Evolutionary conservation across 106 monocot species (phyloP).

Genomic region (Acorus gramineus): DNA sequence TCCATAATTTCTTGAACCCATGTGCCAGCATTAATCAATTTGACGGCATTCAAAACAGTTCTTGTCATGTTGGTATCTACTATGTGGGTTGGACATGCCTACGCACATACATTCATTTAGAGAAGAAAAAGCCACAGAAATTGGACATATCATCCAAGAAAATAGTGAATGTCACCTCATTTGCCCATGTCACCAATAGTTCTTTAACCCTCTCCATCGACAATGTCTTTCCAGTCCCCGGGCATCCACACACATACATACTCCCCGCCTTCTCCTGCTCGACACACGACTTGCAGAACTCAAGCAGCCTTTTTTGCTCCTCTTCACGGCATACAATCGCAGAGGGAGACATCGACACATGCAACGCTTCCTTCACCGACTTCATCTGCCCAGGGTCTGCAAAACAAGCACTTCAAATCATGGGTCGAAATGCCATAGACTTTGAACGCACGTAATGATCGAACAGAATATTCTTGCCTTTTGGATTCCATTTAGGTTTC

Average conservation of each 20-base stretch:
- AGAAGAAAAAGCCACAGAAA: too few relatives aligned
- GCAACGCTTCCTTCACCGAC: conserved; percentile 71
- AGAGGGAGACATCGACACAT: conserved; percentile 48
- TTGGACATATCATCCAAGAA: too few relatives aligned
- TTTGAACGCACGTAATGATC: too few relatives aligned
- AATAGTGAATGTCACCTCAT: conserved; percentile 30
- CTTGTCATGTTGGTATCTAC: too few relatives aligned
- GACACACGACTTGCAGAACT: conserved; percentile 67
- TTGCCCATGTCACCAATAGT: conserved; percentile 42
- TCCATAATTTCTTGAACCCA: too few relatives aligned
- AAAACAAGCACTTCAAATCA: background rate
- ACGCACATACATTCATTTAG: too few relatives aligned
- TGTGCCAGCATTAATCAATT: too few relatives aligned
- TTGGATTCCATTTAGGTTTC: too few relatives aligned
- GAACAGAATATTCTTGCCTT: too few relatives aligned
- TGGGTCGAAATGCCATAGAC: too few relatives aligned
- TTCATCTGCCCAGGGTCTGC: conserved; percentile 65
- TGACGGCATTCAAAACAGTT: too few relatives aligned
- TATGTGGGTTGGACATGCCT: too few relatives aligned
- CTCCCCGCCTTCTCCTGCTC: conserved; percentile 51
- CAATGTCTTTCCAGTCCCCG: conserved; percentile 91
- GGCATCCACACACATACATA: conserved; percentile 88
- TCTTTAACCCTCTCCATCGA: conserved; percentile 49
- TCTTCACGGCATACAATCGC: conserved; percentile 68
- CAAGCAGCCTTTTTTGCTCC: conserved; percentile 60